Base-by-base conservation (phyloP, 1,139 yeast species). In the Nakaseomyces sp. region DNA sequence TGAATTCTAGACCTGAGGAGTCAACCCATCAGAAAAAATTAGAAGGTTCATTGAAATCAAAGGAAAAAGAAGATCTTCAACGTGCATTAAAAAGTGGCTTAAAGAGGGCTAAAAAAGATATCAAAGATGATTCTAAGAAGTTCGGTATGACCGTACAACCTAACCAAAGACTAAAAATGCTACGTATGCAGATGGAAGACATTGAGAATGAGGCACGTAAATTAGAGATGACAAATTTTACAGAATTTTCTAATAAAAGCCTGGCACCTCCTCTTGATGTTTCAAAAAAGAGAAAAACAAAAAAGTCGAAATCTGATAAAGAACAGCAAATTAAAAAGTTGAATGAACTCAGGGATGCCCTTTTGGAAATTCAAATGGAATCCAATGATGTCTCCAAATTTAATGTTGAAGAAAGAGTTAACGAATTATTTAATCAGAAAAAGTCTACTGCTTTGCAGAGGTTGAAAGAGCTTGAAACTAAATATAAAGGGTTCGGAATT, bases 141-240 rank as follows among this genome's bases (percentile, higher is more conserved):
- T 60, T 72, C 37, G 72, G 72, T 15, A 57, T 60, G 45, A 65
- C 68, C 25, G 58, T 57, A 31, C 95, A 85, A 58, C 95, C 96
- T 8, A 82, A 83, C 55, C 74, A 83, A 5, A 70, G 93, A 52
- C 67, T 89, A 44, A 73, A 93, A 49, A 81, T 78, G 41, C 70
- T 89, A 49, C 73, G 96, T 47, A 87, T 81, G 53, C 79, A 82
- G 59, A 85, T 88, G 95, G 95, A 86, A 45, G 81, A 77, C 49
- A 72, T 91, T 43, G 96, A 87, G 56, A 74, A 76, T 44, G 81
- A 81, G 70, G 96, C 96, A 0, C 71, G 95, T 50, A 87, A 83
- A 58, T 72, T 89, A 50, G 97, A 89, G 62, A 81, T 79, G 77
- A 81, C 87, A 18, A 89, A 87, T 52, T 87, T 87, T 56, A 81